These are phyloP conservation scores for Piper longum DNA, from an alignment of 164 flowering plant genomes.

Conservation along the genomic window DNA sequence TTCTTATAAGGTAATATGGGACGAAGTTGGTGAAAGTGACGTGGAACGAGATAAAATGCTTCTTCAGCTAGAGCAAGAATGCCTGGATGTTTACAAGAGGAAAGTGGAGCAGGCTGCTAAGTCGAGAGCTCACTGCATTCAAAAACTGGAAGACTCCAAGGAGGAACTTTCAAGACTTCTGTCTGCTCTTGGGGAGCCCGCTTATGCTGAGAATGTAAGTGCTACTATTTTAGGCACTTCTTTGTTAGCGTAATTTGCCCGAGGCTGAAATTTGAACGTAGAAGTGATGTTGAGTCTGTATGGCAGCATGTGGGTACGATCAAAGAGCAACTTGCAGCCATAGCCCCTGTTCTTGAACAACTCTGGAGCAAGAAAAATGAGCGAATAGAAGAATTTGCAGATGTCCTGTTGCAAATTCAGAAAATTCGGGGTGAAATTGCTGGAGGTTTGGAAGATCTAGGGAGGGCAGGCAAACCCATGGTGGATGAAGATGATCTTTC, in stretches of 20 bases:
- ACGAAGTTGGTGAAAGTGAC: conserved; percentile 92
- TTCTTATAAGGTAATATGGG: conserved; percentile 75
- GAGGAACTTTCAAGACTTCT: conserved; percentile 56
- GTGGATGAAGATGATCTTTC: conserved; percentile 82
- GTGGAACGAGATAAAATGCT: conserved; percentile 86
- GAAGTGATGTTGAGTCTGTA: not conserved
- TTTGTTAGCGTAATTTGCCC: no score
- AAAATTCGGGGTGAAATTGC: conserved; percentile 79
- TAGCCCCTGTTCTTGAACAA: conserved; percentile 66
- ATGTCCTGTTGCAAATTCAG: conserved; percentile 74
- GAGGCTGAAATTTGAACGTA: no score
- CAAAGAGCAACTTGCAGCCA: conserved; percentile 86
- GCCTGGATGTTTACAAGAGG: conserved; percentile 90
- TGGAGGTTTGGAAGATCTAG: conserved; percentile 33
- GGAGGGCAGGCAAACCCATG: conserved; percentile 23
- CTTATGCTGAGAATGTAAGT: conserved; percentile 57
- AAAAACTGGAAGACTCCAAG: conserved; percentile 65
- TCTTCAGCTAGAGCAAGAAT: conserved; percentile 86
- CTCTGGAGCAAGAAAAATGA: conserved; percentile 75
- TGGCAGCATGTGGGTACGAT: conserved; percentile 81
- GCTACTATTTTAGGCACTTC: not conserved
- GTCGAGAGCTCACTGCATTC: conserved; percentile 75
- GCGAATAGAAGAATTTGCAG: conserved; percentile 62
- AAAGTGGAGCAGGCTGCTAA: conserved; percentile 83
- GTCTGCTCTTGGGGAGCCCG: conserved; percentile 77